Percentiles rank a stretch among this genome's conserved stretches.
Conservation (phyloP, 2,329 filamentous ascomycete species). For the Fusarium pseudocircinatum region DNA sequence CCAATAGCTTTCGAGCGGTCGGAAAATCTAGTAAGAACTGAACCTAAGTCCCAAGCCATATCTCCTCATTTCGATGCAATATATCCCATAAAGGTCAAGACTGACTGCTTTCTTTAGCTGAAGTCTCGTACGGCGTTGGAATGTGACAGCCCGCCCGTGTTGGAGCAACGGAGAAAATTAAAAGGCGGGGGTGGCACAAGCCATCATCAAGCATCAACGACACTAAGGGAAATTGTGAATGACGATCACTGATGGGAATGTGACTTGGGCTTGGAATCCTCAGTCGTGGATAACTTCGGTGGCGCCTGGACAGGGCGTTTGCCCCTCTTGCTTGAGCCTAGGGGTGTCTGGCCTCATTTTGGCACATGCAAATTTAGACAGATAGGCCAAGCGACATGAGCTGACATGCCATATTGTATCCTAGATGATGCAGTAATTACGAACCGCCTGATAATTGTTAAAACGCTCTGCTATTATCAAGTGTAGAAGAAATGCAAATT, state of each 20-base stretch:
- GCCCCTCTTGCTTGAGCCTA: neutral
- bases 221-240: neutral
- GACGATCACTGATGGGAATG: neutral
- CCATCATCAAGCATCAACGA: neutral
- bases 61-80: neutral
- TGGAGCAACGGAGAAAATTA: neutral
- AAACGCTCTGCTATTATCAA: accelerated
- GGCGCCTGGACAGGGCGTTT: neutral
- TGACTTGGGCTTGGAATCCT: neutral
- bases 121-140: neutral
- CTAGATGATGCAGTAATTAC: accelerated
- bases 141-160: neutral
- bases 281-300: neutral
- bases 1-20: neutral
- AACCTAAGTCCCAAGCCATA: neutral
- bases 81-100: neutral
- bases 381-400: accelerated
- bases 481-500: accelerated
- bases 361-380: too few species aligned
- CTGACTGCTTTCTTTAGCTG: neutral
- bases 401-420: neutral
- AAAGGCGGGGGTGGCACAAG: neutral
- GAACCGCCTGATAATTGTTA: accelerated
- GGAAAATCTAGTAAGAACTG: neutral
- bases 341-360: neutral